A percentile compares a stretch with the other conserved stretches of the same genome.
These are phyloP conservation scores for Pseudogymnoascus sp. DNA, from an alignment of 2,329 filamentous ascomycete species.

Conservation along the genomic window DNA sequence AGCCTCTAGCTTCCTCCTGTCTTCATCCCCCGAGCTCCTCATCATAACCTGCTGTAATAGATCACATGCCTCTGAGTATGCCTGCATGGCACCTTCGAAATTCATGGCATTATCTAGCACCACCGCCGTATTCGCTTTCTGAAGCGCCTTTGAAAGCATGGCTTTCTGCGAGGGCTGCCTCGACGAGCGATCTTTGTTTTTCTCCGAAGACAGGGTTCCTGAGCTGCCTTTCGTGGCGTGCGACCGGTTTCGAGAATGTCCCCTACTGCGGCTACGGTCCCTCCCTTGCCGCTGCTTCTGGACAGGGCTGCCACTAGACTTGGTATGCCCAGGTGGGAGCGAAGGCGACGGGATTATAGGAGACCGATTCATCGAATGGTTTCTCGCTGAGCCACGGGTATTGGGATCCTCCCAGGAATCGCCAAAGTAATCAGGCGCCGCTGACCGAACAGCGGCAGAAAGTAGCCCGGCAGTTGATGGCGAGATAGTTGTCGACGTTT, in stretches of 20 bases:
- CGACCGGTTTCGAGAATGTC: constrained; percentile 42
- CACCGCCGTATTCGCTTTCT: constrained; percentile 93
- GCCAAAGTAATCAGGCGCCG: constrained; percentile 28
- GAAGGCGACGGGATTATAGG: constrained; percentile 18
- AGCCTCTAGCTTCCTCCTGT: constrained; percentile 82
- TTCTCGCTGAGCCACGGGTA: constrained; percentile 17
- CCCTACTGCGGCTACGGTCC: constrained; percentile 14
- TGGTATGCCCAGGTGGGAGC: constrained; percentile 11
- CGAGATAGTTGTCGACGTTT: constrained; percentile 25
- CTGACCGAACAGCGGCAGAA: constrained; percentile 26
- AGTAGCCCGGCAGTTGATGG: constrained; percentile 28
- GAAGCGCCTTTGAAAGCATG: constrained; percentile 91
- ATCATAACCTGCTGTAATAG: constrained; percentile 82
- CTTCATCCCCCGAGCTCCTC: constrained; percentile 76
- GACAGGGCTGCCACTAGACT: constrained; percentile 10
- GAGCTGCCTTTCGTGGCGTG: constrained; percentile 38
- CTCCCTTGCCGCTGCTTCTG: constrained; percentile 15
- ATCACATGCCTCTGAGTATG: constrained; percentile 85
- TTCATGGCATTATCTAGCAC: constrained; percentile 94
- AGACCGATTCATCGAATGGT: constrained; percentile 11
- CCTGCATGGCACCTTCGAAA: constrained; percentile 81
- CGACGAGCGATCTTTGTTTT: constrained; percentile 25
- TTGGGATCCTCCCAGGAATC: constrained; percentile 20
- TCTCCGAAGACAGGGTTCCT: constrained; percentile 35
- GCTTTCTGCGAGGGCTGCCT: constrained; percentile 72